A percentile compares a stretch with the other conserved stretches of the same genome.
phyloP scores from a whole-genome alignment of 1,139 yeast species.

The Yamadazyma jaroonii region DNA sequence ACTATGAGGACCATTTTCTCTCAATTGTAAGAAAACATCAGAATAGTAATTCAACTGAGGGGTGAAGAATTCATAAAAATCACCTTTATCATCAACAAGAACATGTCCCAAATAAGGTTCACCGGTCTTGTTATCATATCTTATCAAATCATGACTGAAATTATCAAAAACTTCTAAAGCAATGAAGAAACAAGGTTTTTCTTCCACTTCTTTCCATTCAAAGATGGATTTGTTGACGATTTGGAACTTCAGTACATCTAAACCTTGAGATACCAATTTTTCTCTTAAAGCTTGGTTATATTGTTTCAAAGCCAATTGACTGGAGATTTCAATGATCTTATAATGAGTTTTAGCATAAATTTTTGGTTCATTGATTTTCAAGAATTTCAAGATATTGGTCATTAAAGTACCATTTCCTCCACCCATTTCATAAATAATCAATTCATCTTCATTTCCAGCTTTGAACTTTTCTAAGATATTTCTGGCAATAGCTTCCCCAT shows the following conservation, averaged over 20 bases:
- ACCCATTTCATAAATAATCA: conserved; percentile 82
- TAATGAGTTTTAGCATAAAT: conserved; percentile 67
- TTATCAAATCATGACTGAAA: conserved; percentile 75
- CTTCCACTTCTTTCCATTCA: conserved; percentile 64
- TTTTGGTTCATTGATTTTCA: conserved; percentile 64
- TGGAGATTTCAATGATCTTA: conserved; percentile 74
- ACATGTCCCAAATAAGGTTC: conserved; percentile 80
- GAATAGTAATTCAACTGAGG: conserved; percentile 68
- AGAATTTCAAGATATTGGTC: conserved; percentile 71
- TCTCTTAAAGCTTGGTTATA: conserved; percentile 33
- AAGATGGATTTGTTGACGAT: conserved; percentile 73
- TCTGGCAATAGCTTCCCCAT: conserved; percentile 82
- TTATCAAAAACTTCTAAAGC: conserved; percentile 87
- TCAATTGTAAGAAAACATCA: conserved; percentile 47
- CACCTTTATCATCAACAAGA: conserved; percentile 69
- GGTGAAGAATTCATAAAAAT: conserved; percentile 71
- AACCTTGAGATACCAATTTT: conserved; percentile 38
- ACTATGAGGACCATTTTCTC: conserved; percentile 47
- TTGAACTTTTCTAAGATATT: conserved; percentile 70
- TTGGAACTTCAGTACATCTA: conserved; percentile 49
- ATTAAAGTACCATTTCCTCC: conserved; percentile 89
- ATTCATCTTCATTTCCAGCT: conserved; percentile 50
- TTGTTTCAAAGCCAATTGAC: conserved; percentile 67
- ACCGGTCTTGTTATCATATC: conserved; percentile 69
- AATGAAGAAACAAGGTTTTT: conserved; percentile 73